These are phyloP conservation scores for Aeschynomene evenia DNA, from an alignment of 306 rosid species.

Conservation along the genomic window DNA sequence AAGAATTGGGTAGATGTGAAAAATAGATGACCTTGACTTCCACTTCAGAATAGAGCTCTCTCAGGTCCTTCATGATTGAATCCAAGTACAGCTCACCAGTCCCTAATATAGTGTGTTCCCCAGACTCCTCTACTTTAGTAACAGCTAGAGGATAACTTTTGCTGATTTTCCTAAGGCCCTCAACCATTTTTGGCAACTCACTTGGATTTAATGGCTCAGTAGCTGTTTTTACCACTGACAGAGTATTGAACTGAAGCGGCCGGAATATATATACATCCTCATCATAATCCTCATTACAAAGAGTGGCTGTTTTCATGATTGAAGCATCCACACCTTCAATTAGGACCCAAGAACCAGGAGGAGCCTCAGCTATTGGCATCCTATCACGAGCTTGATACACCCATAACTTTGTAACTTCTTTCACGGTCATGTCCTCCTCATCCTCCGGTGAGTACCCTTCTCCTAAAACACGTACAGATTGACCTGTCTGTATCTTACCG, in stretches of 20 bases:
- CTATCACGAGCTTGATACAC: slow-evolving; percentile 96
- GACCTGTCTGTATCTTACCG: slow-evolving; percentile 95
- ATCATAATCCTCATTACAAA: slow-evolving; percentile 70
- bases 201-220: slow-evolving; percentile 97
- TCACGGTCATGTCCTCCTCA: slow-evolving; percentile 94
- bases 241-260: slow-evolving; percentile 93
- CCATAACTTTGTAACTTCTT: slow-evolving; percentile 96
- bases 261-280: slow-evolving; percentile 93
- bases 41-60: slow-evolving; percentile 97
- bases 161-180: slow-evolving; percentile 98
- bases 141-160: slow-evolving; percentile 98
- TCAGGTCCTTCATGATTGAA: slow-evolving; percentile 97
- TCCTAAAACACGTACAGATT: slow-evolving; percentile 87
- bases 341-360: slow-evolving; percentile 97
- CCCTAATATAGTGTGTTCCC: slow-evolving; percentile 95
- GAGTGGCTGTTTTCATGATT: slow-evolving; percentile 96
- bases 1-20: neutral
- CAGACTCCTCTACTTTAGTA: slow-evolving; percentile 98
- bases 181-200: slow-evolving; percentile 98
- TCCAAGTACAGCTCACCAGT: slow-evolving; percentile 98
- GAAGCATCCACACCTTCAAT: slow-evolving; percentile 99
- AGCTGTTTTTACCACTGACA: slow-evolving; percentile 96
- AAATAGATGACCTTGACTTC: slow-evolving; percentile 77
- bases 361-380: slow-evolving; percentile 91
- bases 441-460: slow-evolving; percentile 99